phyloP scores from a whole-genome alignment of 140 eudicot genomes.

The Stevia rebaudiana region DNA sequence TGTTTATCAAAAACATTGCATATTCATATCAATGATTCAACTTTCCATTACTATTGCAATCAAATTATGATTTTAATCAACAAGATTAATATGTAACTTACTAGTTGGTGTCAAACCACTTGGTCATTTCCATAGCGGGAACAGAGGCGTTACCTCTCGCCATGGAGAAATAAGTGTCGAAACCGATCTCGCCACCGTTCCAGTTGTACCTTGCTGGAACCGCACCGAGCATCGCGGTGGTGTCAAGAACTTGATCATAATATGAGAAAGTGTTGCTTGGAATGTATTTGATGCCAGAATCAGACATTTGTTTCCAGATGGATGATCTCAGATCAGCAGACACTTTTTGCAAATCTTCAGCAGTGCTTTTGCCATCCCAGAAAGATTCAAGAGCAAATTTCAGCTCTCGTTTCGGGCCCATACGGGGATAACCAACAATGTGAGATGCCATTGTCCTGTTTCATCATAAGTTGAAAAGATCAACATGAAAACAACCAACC shows the following conservation, averaged over 20 bases:
- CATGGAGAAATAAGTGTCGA: constrained; percentile 73
- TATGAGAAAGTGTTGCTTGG: constrained; percentile 80
- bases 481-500: neutral
- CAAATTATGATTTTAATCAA: neutral
- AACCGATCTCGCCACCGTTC: constrained; percentile 76
- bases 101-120: constrained; percentile 97
- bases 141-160: constrained; percentile 87
- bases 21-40: too few relatives aligned
- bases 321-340: constrained; percentile 70
- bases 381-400: constrained; percentile 82
- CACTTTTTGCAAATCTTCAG: constrained; percentile 74
- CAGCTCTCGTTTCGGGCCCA: constrained; percentile 45
- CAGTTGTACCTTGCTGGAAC: constrained; percentile 74
- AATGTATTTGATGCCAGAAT: constrained; percentile 52
- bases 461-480: neutral
- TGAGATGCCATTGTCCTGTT: constrained; percentile 1
- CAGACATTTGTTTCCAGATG: constrained; percentile 81
- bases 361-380: constrained; percentile 86
- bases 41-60: constrained; percentile 5
- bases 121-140: constrained; percentile 92
- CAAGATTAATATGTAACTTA: constrained; percentile 33
- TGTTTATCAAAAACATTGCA: too few relatives aligned
- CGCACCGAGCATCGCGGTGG: constrained; percentile 82
- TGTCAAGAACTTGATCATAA: constrained; percentile 75
- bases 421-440: constrained; percentile 5